Conservation (phyloP, 2,329 filamentous ascomycete genomes). For the Trichophyton schoenleinii region DNA sequence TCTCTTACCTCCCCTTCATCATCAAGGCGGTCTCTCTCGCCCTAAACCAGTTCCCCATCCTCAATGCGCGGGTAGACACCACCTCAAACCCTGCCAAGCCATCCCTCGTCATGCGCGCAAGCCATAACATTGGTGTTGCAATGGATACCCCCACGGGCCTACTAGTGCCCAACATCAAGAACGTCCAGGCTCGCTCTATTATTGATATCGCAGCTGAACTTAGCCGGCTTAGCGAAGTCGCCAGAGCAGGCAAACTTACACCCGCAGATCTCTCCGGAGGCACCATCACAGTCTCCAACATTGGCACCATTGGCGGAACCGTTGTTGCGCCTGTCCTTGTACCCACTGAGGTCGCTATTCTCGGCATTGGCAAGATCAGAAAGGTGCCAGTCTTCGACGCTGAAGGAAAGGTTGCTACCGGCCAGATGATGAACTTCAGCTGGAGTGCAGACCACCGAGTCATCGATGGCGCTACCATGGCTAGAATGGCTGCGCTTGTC, state of each 20-base stretch:
- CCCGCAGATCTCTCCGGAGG: constrained; percentile 67
- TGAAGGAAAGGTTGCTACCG: constrained; percentile 50
- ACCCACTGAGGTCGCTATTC: constrained; percentile 77
- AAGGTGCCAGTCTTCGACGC: constrained; percentile 65
- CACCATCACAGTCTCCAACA: constrained; percentile 93
- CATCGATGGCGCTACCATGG: constrained; percentile 89
- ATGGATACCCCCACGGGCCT: constrained; percentile 87
- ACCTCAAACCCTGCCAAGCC: constrained; percentile 52
- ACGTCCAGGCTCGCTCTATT: constrained; percentile 67
- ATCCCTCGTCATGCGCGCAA: constrained; percentile 60
- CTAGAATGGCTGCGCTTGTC: constrained; percentile 73
- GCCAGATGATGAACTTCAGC: constrained; percentile 78
- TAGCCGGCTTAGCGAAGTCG: constrained; percentile 57
- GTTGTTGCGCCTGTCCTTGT: constrained; percentile 88
- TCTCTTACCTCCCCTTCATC: constrained; percentile 88
- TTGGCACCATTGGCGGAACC: constrained; percentile 85
- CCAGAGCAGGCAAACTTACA: constrained; percentile 60
- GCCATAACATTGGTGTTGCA: constrained; percentile 90
- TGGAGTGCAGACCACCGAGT: constrained; percentile 95
- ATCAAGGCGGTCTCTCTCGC: constrained; percentile 88
- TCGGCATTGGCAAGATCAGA: constrained; percentile 73
- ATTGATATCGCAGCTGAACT: constrained; percentile 67
- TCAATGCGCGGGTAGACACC: constrained; percentile 72
- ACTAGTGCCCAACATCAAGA: constrained; percentile 79
- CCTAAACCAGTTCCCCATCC: constrained; percentile 65